Percentiles rank a stretch among this genome's conserved stretches.
These are phyloP conservation scores for Schizosaccharomyces cryophilus DNA, from an alignment of 805 yeast species.

Conservation along the genomic window DNA sequence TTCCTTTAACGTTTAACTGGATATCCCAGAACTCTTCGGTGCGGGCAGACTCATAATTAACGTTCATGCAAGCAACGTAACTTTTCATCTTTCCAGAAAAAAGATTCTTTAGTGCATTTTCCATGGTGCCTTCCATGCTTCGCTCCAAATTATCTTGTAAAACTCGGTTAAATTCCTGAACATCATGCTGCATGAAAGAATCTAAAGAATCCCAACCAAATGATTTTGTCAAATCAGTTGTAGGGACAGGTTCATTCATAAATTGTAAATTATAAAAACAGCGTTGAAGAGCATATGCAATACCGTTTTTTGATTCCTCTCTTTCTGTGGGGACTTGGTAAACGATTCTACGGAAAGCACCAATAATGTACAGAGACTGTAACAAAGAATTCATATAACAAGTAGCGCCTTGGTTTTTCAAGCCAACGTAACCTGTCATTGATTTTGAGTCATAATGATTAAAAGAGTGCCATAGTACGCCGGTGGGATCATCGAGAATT, in stretches of 20 bases:
- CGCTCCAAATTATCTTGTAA: constrained; percentile 82
- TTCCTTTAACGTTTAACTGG: constrained; percentile 74
- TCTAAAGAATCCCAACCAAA: constrained; percentile 96
- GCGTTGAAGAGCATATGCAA: constrained; percentile 67
- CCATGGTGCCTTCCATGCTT: constrained; percentile 70
- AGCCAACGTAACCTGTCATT: constrained; percentile 75
- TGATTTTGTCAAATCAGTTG: constrained; percentile 63
- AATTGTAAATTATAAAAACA: constrained; percentile 59
- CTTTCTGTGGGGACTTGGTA: constrained; percentile 67
- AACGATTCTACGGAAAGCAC: constrained; percentile 56
- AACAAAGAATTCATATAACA: constrained; percentile 81
- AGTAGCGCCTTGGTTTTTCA: constrained; percentile 93
- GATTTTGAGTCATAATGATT: constrained; percentile 55
- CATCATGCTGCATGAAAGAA: constrained; percentile 94
- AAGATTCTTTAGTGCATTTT: constrained; percentile 25
- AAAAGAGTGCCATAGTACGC: constrained; percentile 82
- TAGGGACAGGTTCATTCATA: constrained; percentile 54
- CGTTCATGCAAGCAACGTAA: constrained; percentile 74
- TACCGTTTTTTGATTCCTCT: constrained; percentile 29
- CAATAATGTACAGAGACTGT: constrained; percentile 76
- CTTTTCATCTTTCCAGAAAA: constrained; percentile 50
- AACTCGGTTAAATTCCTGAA: constrained; percentile 84
- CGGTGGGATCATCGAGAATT: constrained; percentile 69
- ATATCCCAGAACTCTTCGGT: constrained; percentile 96
- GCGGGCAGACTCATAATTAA: constrained; percentile 76